Base-by-base conservation (phyloP, 106 monocot species). In the Apostasia shenzhenica region DNA sequence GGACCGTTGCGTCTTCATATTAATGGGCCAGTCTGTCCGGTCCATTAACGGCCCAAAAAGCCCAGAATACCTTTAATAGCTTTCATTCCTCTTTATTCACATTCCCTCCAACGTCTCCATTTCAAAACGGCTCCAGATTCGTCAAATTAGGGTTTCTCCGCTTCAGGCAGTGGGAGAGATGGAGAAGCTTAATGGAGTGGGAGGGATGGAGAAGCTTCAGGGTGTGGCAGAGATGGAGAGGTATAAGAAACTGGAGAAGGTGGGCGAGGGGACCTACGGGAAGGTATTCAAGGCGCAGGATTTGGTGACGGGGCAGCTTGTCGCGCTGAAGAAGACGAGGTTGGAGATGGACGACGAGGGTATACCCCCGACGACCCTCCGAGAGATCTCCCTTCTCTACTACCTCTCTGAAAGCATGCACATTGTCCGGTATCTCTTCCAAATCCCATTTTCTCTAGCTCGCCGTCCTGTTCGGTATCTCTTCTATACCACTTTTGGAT, bases 201-300 rank as follows among this genome's bases (percentile, higher is more conserved):
- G 90, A 88, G 93, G 90, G 88, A 88, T 99, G 1, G 99, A 52
- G 52, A 52, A 52, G 10, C 10, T 10, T 52, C 4, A 10, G 52
- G 7, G 4, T 52, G 4, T 10, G 52, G 10, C 52, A 52, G 4
- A 4, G 26, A 70, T 70, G 94, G 94, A 95, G 61, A 95, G 91
- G 83, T 99, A 99, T 85, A 93, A 99, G 83, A 99, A 99, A 85
- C 72, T 99, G 63, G 99, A 93, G 90, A 99, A 93, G 88, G 90
- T 99, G 1, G 99, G 99, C 42, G 93, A 99, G 72, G 99, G 99
- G 50, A 93, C 99, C 26, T 99, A 99, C 72, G 99, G 99, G n/a
- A 99, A 99, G 83, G 99, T 99, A 49, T 99, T 93, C 87, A 99
- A 99, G 77, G 99, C 93, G 44, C 69, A 79, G 81, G 99, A 99